A percentile compares a stretch with the other conserved stretches of the same genome.
These are phyloP conservation scores for Platanthera zijinensis DNA, from an alignment of 106 monocot species.

Conservation along the genomic window DNA sequence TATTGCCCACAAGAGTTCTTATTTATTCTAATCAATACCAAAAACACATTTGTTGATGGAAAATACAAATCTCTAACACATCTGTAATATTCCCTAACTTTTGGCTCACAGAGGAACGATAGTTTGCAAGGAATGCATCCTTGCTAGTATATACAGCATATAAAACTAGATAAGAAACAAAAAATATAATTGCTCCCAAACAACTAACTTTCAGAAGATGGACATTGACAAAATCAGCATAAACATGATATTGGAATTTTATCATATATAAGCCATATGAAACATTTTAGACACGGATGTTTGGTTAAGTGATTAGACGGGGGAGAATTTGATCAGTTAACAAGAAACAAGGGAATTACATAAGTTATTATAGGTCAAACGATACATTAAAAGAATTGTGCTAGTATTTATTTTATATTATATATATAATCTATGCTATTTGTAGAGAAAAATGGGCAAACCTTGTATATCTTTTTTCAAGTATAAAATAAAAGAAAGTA, in stretches of 20 bases:
- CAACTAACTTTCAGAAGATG: not conserved
- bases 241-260: not conserved
- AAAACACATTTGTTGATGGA: not conserved
- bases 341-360: not conserved
- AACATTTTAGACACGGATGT: not conserved
- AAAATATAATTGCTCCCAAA: not conserved
- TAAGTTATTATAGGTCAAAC: not conserved
- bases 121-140: not conserved
- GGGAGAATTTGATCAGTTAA: not conserved
- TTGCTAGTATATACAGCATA: not conserved
- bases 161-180: not conserved
- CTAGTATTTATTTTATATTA: too few relatives aligned
- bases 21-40: not conserved
- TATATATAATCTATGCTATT: too few relatives aligned
- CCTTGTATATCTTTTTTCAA: too few relatives aligned
- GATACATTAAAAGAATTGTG: not conserved
- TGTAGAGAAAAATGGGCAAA: too few relatives aligned
- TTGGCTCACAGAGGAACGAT: not conserved
- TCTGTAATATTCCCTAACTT: not conserved
- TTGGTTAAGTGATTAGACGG: not conserved
- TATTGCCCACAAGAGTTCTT: not conserved
- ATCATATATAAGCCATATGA: not conserved
- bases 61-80: not conserved
- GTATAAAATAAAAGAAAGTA: too few relatives aligned
- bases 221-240: not conserved